Evolutionary conservation across 2,329 filamentous ascomycete species (phyloP), one percentile per base, ranked within the genome.

Genomic region (Aspergillus puulaauensis): DNA sequence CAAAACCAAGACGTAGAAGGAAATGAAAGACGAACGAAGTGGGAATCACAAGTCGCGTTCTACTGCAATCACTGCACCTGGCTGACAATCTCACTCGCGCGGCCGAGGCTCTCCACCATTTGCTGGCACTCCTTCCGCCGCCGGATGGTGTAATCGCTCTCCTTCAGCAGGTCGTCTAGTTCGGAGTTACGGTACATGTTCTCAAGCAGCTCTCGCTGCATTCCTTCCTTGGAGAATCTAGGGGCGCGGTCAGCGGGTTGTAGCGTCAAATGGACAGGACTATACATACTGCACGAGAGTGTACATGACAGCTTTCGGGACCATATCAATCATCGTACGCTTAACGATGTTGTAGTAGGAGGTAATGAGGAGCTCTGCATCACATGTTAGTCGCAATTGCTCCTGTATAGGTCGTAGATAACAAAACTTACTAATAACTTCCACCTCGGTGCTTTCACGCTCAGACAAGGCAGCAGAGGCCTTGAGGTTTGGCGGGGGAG

Each of bases 241-340:
- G 39, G 7, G 50, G 2, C 4, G 19, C 4, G 19, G 23, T 70
- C 56, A 67, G 60, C 17, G 43, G 57, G 4, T n/a, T 47, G 57
- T 23, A 24, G 14, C 14, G 12, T 2, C 6, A n/a, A n/a, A 15
- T 19, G 6, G 8, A 9, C 21, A n/a, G 27, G 7, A 2, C 41
- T 41, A 15, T 19, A 87, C 91, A 75, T 86, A 96, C 90, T 93
- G 88, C 52, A 99, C 95, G 46, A 99, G 89, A 68, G 85, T 97
- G 66, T 98, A 84, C 95, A 99, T 99, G 73, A 99, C 96, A 41
- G 95, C 95, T 80, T 99, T 99, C 66, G 95, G 95, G 6, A 99
- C 95, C 95, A 99, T 99, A 72, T 99, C 95, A 65, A 98, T 97
- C 92, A 99, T 96, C 60, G 96, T 99, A 66, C 95, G 85, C 81